phyloP scores from a whole-genome alignment of 176 grass and related monocot genomes.

The Dendrocalamus sinicus region DNA sequence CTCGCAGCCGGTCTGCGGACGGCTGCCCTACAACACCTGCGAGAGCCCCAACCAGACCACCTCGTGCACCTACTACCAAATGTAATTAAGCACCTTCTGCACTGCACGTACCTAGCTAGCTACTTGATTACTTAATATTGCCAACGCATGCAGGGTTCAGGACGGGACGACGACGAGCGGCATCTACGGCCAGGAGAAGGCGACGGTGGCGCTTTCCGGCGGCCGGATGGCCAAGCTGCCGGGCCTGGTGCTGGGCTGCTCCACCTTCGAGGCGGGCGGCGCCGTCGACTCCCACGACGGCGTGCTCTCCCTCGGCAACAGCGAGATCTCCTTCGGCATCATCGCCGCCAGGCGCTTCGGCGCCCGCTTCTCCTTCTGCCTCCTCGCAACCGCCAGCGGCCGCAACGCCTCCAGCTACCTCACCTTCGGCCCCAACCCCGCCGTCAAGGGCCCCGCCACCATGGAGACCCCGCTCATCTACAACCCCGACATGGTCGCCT shows the following conservation, averaged over 20 bases:
- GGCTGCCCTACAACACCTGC: slow-evolving; percentile 51
- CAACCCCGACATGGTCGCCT: neutral
- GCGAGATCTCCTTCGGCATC: slow-evolving; percentile 56
- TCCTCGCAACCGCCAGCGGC: slow-evolving; percentile 60
- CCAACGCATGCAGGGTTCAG: neutral
- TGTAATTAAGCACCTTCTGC: neutral
- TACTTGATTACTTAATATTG: too few species aligned
- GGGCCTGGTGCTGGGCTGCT: slow-evolving; percentile 74
- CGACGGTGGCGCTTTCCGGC: slow-evolving; percentile 60
- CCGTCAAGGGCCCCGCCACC: slow-evolving; percentile 16
- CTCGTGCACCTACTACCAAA: slow-evolving; percentile 62
- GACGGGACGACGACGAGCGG: slow-evolving; percentile 67
- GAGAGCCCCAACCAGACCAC: slow-evolving; percentile 10
- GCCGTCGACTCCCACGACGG: slow-evolving; percentile 68
- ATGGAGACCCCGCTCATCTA: slow-evolving; percentile 54
- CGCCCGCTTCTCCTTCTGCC: slow-evolving; percentile 87
- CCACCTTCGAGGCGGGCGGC: slow-evolving; percentile 50
- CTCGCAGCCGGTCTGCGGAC: slow-evolving; percentile 53
- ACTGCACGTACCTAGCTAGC: too few species aligned
- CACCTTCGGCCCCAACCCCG: slow-evolving; percentile 74
- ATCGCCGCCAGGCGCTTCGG: slow-evolving; percentile 55
- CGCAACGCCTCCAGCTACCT: slow-evolving; percentile 79
- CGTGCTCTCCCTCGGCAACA: slow-evolving; percentile 71
- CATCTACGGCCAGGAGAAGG: slow-evolving; percentile 72
- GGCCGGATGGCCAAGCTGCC: slow-evolving; percentile 64